Percentiles rank a stretch among this genome's conserved stretches.
These are phyloP conservation scores for Mycena albidolilacea DNA, from an alignment of 768 basidiomycete genomes.

Conservation along the genomic window DNA sequence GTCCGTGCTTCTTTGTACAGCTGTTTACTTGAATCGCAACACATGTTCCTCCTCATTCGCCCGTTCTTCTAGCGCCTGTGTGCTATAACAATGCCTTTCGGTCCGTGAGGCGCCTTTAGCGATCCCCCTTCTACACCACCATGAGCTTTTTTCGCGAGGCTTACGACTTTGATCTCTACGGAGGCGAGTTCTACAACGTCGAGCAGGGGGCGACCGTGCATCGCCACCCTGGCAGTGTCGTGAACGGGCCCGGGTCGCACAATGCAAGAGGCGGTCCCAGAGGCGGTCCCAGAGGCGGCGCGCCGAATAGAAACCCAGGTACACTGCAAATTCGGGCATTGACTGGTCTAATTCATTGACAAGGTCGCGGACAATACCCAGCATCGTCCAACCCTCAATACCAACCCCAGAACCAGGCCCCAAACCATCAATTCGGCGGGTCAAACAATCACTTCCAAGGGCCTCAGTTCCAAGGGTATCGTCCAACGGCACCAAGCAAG, in stretches of 20 bases:
- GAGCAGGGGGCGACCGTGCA: not conserved
- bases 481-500: not conserved
- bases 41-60: not conserved
- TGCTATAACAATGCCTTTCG: not conserved
- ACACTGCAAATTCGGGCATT: not conserved
- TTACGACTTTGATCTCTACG: constrained; percentile 8
- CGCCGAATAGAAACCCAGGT: not conserved
- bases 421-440: not conserved
- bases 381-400: not conserved
- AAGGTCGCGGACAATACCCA: not conserved
- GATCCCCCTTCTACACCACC: not conserved
- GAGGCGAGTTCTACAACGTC: constrained; percentile 20
- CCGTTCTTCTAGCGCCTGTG: not conserved
- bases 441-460: not conserved
- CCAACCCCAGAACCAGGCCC: no score
- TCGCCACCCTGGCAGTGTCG: no score
- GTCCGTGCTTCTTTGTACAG: constrained; percentile 7
- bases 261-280: not conserved
- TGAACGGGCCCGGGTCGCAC: not conserved
- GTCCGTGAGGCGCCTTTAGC: not conserved
- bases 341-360: not conserved
- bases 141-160: constrained; percentile 25
- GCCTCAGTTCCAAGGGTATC: not conserved
- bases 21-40: not conserved
- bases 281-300: not conserved